Conservation (phyloP, 805 yeast species). For the Candida qinlingensis region DNA sequence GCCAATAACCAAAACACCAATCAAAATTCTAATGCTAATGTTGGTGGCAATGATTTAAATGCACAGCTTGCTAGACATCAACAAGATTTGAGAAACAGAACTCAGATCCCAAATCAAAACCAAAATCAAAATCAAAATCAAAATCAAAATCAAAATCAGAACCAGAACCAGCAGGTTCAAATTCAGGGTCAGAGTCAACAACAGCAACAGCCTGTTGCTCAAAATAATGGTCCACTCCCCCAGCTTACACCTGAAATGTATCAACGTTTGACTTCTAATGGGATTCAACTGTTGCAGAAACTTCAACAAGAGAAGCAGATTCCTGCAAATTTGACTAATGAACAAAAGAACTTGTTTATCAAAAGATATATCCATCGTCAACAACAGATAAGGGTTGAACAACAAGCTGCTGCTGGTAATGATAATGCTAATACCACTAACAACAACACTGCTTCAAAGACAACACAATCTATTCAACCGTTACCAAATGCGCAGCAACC, state of each 20-base stretch:
- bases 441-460: neutral
- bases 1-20: constrained; percentile 26
- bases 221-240: constrained; percentile 1
- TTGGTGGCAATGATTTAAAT: constrained; percentile 12
- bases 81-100: constrained; percentile 29
- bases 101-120: constrained; percentile 15
- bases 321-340: constrained; percentile 19
- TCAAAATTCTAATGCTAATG: constrained; percentile 18
- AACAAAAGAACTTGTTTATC: constrained; percentile 21
- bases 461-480: neutral
- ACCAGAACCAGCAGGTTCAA: constrained; percentile 20
- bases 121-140: neutral
- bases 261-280: constrained; percentile 20
- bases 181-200: neutral
- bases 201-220: neutral
- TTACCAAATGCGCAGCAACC: neutral
- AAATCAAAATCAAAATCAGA: neutral
- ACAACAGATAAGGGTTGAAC: constrained; percentile 17
- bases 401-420: neutral
- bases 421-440: constrained; percentile 1
- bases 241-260: constrained; percentile 16
- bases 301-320: constrained; percentile 22
- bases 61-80: constrained; percentile 27
- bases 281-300: constrained; percentile 18
- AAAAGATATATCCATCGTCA: constrained; percentile 23